These are phyloP conservation scores for Zancudomyces culisetae DNA, from an alignment of 371 early-diverging fungal genomes.

Conservation along the genomic window DNA sequence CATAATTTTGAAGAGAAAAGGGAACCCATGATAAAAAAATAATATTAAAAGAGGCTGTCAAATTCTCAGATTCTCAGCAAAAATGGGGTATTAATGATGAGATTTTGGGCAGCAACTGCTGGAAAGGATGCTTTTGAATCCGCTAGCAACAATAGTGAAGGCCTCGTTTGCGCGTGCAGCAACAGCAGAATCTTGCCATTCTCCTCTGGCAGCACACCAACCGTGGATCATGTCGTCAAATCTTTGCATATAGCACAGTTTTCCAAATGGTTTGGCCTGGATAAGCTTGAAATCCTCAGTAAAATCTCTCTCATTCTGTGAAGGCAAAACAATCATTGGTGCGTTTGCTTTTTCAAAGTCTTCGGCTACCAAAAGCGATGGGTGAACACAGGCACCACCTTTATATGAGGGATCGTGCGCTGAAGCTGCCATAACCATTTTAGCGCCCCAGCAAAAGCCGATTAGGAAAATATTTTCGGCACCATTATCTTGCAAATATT, in stretches of 20 bases:
- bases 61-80: no score
- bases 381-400: constrained; percentile 39
- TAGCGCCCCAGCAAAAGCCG: constrained; percentile 53
- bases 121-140: constrained; percentile 8
- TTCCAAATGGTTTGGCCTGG: constrained; percentile 33
- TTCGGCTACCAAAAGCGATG: constrained; percentile 29
- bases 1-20: no score
- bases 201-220: constrained; percentile 46
- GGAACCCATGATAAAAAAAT: no score
- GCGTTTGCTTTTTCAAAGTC: constrained; percentile 31
- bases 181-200: constrained; percentile 24
- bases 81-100: no score
- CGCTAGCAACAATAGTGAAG: constrained; percentile 8
- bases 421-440: constrained; percentile 17
- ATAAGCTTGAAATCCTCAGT: constrained; percentile 28
- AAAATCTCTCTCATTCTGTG: constrained; percentile 39
- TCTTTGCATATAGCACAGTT: constrained; percentile 29
- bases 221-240: constrained; percentile 52
- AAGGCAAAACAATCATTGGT: constrained; percentile 39
- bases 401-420: constrained; percentile 15
- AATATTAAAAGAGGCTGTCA: no score
- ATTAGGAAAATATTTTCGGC: constrained; percentile 28
- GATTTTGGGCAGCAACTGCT: no score
- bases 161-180: constrained; percentile 20
- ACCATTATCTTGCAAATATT: constrained; percentile 20